These are phyloP conservation scores for Wilcoxina mikolae DNA, from an alignment of 495 filamentous ascomycete genomes.

Conservation along the genomic window DNA sequence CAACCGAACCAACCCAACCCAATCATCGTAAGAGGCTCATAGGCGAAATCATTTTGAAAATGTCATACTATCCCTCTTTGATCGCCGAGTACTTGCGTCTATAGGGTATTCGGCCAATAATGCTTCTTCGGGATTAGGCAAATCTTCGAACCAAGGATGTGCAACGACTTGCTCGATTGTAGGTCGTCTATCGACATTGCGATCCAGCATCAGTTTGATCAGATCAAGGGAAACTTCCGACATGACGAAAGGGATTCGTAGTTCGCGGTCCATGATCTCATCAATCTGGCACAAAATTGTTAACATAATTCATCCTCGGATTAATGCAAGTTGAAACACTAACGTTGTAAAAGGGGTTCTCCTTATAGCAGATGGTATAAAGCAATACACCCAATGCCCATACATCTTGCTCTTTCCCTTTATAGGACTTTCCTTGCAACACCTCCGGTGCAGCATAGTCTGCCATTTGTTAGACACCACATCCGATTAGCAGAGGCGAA, in stretches of 20 bases:
- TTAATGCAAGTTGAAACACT: background rate
- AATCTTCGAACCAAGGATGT: conserved; percentile 55
- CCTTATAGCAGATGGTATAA: conserved; percentile 98
- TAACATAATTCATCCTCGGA: background rate
- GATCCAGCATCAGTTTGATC: conserved; percentile 77
- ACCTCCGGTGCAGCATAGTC: conserved; percentile 98
- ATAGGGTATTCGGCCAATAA: conserved; percentile 21
- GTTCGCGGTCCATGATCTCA: conserved; percentile 94
- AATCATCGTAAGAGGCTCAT: too few relatives aligned
- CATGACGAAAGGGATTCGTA: conserved; percentile 80
- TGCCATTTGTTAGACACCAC: conserved; percentile 29
- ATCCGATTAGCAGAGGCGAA: background rate
- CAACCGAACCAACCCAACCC: background rate
- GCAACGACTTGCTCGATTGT: conserved; percentile 72
- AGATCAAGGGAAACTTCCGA: conserved; percentile 84
- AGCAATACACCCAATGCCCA: conserved; percentile 97
- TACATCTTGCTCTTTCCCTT: conserved; percentile 92
- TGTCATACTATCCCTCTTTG: too few relatives aligned
- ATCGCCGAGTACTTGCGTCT: conserved; percentile 17
- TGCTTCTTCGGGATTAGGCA: conserved; percentile 24
- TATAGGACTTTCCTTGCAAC: conserved; percentile 80
- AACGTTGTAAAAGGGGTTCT: conserved; percentile 91
- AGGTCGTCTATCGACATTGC: conserved; percentile 66
- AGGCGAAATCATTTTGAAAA: too few relatives aligned
- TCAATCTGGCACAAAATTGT: too few relatives aligned